Base-by-base conservation (phyloP, 345 rosid species). In the Citropsis articulata region DNA sequence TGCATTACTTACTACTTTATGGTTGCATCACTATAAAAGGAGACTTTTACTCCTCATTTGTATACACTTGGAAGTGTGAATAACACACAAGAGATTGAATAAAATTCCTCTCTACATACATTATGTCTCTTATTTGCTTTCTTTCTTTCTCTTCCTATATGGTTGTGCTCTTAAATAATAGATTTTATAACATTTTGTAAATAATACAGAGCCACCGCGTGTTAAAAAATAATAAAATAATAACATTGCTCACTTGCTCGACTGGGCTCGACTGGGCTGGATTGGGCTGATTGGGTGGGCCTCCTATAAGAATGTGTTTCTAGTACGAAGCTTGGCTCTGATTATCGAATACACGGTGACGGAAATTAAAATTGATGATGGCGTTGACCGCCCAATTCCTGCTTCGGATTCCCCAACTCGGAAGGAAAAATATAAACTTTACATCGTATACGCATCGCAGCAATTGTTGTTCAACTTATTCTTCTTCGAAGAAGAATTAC, bases 401-500 rank as follows among this genome's bases (percentile, higher is more conserved):
- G 53, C 62, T 9, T n/a, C 65, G 10, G 9, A 38, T 76, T 66
- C 40, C 65, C 30, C 45, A 45, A 5, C 6, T 64, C 53, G 70
- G 42, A 21, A 75, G 42, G 18, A 55, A 24, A 55, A 40, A 40
- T 56, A 18, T 42, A 31, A 19, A 33, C 21, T 6, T 42, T 7
- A 53, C 61, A 2, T 33, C 53, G 2, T 28, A 24, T 28, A 25
- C 24, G 25, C 6, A 24, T 31, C 31, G 18, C 5, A 4, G 16
- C 16, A 6, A 72, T 60, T 45, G 57, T 18, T 14, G 77, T 77
- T 1, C 42, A 2, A 4, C 21, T 21, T 31, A 18, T 45, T 45
- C 50, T 3, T 3, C 5, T 0, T 0, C 0, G 16, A 25, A 75
- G 31, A 76, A 66, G 22, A 86, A 82, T 65, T 89, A 85, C 85